These are phyloP conservation scores for Cercophora sp. DNA, from an alignment of 495 filamentous ascomycete species.

Conservation along the genomic window DNA sequence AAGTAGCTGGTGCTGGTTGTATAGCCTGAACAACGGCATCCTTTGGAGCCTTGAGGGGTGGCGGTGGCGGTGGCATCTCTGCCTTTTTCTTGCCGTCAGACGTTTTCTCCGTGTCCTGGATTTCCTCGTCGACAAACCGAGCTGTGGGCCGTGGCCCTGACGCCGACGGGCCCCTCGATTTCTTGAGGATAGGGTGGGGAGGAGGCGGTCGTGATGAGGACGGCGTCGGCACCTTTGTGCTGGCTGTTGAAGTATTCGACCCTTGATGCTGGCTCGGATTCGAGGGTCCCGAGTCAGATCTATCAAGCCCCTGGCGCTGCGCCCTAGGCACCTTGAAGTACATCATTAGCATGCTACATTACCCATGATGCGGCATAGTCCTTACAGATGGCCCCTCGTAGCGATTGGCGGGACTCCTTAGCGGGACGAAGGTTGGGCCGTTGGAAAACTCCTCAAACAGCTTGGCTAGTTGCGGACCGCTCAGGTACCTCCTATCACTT, in stretches of 20 bases:
- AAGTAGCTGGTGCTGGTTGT: too few relatives aligned
- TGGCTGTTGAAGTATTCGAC: not conserved
- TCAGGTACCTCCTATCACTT: slow-evolving; percentile 42
- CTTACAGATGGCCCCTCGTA: slow-evolving; percentile 39
- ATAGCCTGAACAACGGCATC: too few relatives aligned
- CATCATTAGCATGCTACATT: slow-evolving; percentile 9
- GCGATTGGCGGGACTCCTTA: slow-evolving; percentile 40
- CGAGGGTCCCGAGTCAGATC: not conserved
- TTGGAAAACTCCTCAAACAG: slow-evolving; percentile 48
- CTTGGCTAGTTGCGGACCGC: slow-evolving; percentile 41
- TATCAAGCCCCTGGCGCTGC: not conserved
- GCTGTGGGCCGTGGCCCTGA: slow-evolving; percentile 49
- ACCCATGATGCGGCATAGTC: not conserved
- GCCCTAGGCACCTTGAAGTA: slow-evolving; percentile 1
- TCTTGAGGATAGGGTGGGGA: slow-evolving; percentile 50
- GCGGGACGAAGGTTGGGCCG: slow-evolving; percentile 45
- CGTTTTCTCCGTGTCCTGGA: too few relatives aligned
- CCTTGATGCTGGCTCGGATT: slow-evolving; percentile 1
- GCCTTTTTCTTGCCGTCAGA: slow-evolving; percentile 15
- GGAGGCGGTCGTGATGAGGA: slow-evolving; percentile 31
- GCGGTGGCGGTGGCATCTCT: not conserved
- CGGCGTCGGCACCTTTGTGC: slow-evolving; percentile 23
- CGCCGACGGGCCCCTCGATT: slow-evolving; percentile 46
- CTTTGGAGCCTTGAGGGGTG: not conserved
- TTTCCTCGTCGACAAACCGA: too few relatives aligned